Evolutionary conservation across 2,329 filamentous ascomycete species (phyloP).

Genomic region (Ophiostoma pallidulum): DNA sequence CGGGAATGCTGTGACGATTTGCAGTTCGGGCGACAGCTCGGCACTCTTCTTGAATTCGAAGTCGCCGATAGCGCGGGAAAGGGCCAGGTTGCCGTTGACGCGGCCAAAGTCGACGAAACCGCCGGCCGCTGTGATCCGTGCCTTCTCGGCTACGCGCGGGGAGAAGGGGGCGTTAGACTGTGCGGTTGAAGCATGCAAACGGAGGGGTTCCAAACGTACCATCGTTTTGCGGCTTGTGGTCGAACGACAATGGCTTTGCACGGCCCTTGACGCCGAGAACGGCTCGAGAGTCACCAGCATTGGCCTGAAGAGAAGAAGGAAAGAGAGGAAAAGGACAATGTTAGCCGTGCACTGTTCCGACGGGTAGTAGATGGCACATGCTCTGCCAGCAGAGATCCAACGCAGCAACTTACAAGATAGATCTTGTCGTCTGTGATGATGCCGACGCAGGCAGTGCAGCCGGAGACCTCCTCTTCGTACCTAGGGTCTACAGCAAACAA

Average conservation of each 20-base stretch:
- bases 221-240: constrained; percentile 98
- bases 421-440: constrained; percentile 87
- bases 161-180: constrained; percentile 13
- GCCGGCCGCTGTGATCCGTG: constrained; percentile 87
- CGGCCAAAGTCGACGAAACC: constrained; percentile 98
- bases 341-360: too few relatives aligned
- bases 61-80: constrained; percentile 95
- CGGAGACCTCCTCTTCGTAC: constrained; percentile 96
- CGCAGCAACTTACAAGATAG: constrained; percentile 65
- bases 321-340: not conserved
- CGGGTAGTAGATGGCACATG: too few relatives aligned
- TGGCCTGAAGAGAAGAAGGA: constrained; percentile 56
- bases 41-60: constrained; percentile 99
- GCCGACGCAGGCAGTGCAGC: constrained; percentile 89
- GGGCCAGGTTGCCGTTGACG: constrained; percentile 93
- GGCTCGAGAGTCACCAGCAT: constrained; percentile 90
- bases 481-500: constrained; percentile 66
- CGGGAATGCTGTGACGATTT: constrained; percentile 95
- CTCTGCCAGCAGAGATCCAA: not conserved
- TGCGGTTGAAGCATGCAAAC: not conserved
- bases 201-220: constrained; percentile 41
- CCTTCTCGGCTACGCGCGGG: constrained; percentile 67
- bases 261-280: constrained; percentile 94
- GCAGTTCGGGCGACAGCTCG: constrained; percentile 91
- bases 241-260: constrained; percentile 95